Base-by-base conservation (phyloP, 73 alveolate species). In the Paramecium sonneborni region DNA sequence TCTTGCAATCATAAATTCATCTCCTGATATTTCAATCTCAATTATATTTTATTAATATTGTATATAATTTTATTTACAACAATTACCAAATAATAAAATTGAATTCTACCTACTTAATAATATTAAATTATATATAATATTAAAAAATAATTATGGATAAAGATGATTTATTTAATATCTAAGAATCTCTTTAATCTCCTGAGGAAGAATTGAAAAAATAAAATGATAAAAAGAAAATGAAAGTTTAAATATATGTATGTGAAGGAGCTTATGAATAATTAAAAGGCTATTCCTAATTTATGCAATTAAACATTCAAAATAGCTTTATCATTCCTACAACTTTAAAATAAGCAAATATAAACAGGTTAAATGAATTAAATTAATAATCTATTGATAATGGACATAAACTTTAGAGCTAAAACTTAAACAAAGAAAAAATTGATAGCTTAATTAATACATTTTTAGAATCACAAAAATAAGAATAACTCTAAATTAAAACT, bases 201-300 rank as follows among this genome's bases (percentile, higher is more conserved):
- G 84, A 62, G 24, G 84, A 62, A 62, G 52, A 62, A 62, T 62
- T 62, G 28, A 62, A 26, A 62, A 26, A 62, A 2, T 10, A 26
- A 30, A 62, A 62, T 30, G 84, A 62, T 30, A 62, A 62, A 62
- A 62, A 62, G 84, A 62, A 62, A 62, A 62, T 62, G 52, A 62
- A 62, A 62, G 84, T 62, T 62, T 43, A 62, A 62, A 6, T 62
- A 8, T 62, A 26, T 24, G 39, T 62, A 26, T 2, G 12, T 62
- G 52, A 62, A 30, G 84, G 84, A 5, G 39, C 24, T 9, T 62
- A 62, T 62, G 48, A 62, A 10, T 3, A 62, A 62, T 62, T 62
- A 32, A 26, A 20, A 62, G 44, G 44, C 0, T 62, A 26, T 24
- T 15, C 20, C 7, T 6, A 26, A 8, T 12, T 62, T 6, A 30